phyloP scores from a whole-genome alignment of 768 basidiomycete species.

The Aureoboletus auriporus region DNA sequence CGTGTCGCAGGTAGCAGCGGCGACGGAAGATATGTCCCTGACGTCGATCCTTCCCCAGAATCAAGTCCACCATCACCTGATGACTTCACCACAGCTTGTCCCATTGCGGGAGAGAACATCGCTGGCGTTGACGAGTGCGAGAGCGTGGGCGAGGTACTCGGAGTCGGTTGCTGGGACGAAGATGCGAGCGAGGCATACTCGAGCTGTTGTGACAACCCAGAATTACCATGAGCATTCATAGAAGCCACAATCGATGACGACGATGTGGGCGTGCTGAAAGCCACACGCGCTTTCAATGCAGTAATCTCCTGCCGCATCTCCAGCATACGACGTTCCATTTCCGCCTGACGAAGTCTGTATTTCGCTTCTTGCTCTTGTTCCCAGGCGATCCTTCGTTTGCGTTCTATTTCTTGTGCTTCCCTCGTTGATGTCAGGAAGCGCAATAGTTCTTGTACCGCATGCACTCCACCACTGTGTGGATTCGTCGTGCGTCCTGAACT shows the following conservation, averaged over 20 bases:
- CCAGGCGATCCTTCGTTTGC: slow-evolving; percentile 58
- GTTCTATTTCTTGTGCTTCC: slow-evolving; percentile 59
- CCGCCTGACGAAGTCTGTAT: slow-evolving; percentile 48
- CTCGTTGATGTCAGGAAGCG: slow-evolving; percentile 54
- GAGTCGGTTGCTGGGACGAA: slow-evolving; percentile 27
- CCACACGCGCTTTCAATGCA: slow-evolving; percentile 40
- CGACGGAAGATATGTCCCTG: slow-evolving; percentile 9
- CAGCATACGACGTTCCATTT: slow-evolving; percentile 53
- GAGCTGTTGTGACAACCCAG: slow-evolving; percentile 2
- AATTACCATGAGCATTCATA: slow-evolving; percentile 1
- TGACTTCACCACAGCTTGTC: slow-evolving; percentile 11
- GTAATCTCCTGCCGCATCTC: slow-evolving; percentile 54
- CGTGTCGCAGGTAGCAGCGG: slow-evolving; percentile 14
- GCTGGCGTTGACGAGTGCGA: slow-evolving; percentile 27
- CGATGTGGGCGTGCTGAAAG: slow-evolving; percentile 15
- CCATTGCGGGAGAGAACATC: slow-evolving; percentile 15
- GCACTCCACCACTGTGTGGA: slow-evolving; percentile 34
- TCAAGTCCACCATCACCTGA: slow-evolving; percentile 3
- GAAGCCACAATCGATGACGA: slow-evolving; percentile 3
- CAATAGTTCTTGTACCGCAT: slow-evolving; percentile 57
- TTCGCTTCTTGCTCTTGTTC: slow-evolving; percentile 68
- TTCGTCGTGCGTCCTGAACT: slow-evolving; percentile 16
- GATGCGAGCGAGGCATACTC: slow-evolving; percentile 3
- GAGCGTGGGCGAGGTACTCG: slow-evolving; percentile 26
- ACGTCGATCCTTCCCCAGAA: slow-evolving; percentile 3